These are phyloP conservation scores for Eucommia ulmoides DNA, from an alignment of 257 asterid species.

Conservation along the genomic window DNA sequence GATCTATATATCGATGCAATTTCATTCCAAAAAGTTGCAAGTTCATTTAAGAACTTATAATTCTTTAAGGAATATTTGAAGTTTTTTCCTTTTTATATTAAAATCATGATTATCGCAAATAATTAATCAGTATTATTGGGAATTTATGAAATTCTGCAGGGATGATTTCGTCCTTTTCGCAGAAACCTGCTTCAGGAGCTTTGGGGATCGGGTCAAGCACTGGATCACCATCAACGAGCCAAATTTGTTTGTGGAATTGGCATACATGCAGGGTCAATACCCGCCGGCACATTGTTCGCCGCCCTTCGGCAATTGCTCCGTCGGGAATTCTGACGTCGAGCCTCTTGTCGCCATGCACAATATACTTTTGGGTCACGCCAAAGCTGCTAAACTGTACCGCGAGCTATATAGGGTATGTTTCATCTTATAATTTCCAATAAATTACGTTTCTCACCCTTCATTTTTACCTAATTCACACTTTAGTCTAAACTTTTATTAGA, in stretches of 20 bases:
- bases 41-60: too few species aligned
- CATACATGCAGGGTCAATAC: constrained; percentile 24
- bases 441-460: too few species aligned
- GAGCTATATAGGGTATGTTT: constrained; percentile 51
- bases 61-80: too few species aligned
- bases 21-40: too few species aligned
- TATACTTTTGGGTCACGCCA: constrained; percentile 67
- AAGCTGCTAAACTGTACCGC: constrained; percentile 43
- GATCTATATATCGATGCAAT: too few species aligned
- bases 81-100: too few species aligned
- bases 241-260: constrained; percentile 32
- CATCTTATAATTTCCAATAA: background rate
- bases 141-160: constrained; percentile 22
- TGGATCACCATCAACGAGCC: constrained; percentile 68
- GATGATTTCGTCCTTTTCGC: constrained; percentile 52
- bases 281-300: constrained; percentile 69
- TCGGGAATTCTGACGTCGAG: constrained; percentile 67
- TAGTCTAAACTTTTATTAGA: too few species aligned
- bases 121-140: too few species aligned
- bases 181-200: constrained; percentile 40
- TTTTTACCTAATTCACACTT: too few species aligned
- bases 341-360: constrained; percentile 54
- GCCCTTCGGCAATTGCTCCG: constrained; percentile 55
- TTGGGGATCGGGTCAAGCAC: constrained; percentile 54
- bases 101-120: too few species aligned